Evolutionary conservation across 495 filamentous ascomycete species (phyloP).

Genomic region (Acidiella bohemica): DNA sequence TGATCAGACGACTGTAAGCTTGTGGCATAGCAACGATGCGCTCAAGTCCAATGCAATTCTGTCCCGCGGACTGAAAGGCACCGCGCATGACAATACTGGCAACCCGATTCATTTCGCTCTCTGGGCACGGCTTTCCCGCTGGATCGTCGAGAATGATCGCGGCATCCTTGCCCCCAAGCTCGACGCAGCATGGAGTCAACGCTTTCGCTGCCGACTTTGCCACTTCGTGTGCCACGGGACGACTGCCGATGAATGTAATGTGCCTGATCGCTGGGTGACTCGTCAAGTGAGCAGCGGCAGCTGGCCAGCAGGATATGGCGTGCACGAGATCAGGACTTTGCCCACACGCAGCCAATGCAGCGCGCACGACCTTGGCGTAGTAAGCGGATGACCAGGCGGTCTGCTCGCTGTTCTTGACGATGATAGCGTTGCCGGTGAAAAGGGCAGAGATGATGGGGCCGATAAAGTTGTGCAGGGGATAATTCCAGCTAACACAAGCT

Average conservation of each 20-base stretch:
- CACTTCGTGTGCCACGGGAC: constrained; percentile 75
- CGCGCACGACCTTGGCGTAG: constrained; percentile 62
- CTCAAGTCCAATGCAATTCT: constrained; percentile 97
- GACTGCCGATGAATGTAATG: constrained; percentile 94
- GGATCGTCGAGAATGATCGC: constrained; percentile 79
- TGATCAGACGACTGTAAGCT: constrained; percentile 58
- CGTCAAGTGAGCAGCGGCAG: constrained; percentile 67
- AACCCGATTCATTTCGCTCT: constrained; percentile 51
- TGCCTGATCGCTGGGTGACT: constrained; percentile 74
- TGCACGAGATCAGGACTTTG: constrained; percentile 76
- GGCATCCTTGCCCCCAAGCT: constrained; percentile 93
- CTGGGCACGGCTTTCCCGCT: constrained; percentile 9
- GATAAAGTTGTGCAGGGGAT: constrained; percentile 84
- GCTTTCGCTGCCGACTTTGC: constrained; percentile 70
- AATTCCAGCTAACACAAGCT: constrained; percentile 90
- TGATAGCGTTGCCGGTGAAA: constrained; percentile 82
- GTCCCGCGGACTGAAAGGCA: constrained; percentile 89
- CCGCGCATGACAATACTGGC: constrained; percentile 76
- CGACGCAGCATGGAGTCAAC: constrained; percentile 71
- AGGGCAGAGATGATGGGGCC: constrained; percentile 80
- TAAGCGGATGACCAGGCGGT: constrained; percentile 81
- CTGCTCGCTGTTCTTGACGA: constrained; percentile 86
- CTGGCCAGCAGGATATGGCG: constrained; percentile 72
- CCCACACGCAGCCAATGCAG: constrained; percentile 68
- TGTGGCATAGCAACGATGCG: constrained; percentile 69